Evolutionary conservation across 768 basidiomycete species (phyloP).

Genomic region (Podaxis mareebaensis): DNA sequence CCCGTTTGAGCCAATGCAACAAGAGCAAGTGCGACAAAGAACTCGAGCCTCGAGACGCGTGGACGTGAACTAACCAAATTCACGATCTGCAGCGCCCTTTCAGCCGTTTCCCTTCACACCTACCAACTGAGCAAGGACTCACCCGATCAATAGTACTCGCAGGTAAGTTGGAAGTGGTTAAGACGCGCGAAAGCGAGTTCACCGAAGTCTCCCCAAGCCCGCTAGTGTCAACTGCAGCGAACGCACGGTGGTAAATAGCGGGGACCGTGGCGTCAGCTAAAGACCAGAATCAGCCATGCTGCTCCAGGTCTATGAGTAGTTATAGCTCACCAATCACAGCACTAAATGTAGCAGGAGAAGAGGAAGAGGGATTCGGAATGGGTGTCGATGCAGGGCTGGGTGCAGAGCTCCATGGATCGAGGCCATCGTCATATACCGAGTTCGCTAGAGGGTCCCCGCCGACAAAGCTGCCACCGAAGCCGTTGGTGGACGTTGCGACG

Average conservation of each 20-base stretch:
- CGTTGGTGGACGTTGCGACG: conserved; percentile 50
- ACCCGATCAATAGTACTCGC: conserved; percentile 86
- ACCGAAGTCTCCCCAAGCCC: conserved; percentile 80
- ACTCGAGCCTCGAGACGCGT: conserved; percentile 84
- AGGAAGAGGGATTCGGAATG: conserved; percentile 46
- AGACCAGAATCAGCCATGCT: conserved; percentile 11
- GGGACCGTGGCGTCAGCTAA: conserved; percentile 82
- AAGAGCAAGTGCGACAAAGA: conserved; percentile 87
- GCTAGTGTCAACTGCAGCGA: conserved; percentile 68
- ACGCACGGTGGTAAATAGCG: conserved; percentile 71
- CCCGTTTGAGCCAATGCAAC: conserved; percentile 84
- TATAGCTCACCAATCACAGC: conserved; percentile 63
- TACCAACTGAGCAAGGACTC: conserved; percentile 16
- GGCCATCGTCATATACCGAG: conserved; percentile 78
- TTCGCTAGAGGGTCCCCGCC: conserved; percentile 73
- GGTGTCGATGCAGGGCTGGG: conserved; percentile 73
- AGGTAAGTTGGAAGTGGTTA: conserved; percentile 76
- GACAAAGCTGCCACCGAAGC: conserved; percentile 72
- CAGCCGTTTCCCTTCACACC: background rate
- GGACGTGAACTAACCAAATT: conserved; percentile 82
- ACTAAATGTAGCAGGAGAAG: conserved; percentile 46
- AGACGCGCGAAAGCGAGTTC: conserved; percentile 76
- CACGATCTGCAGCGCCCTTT: conserved; percentile 66
- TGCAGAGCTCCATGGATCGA: conserved; percentile 78
- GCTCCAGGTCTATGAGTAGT: background rate